These are phyloP conservation scores for Fusarium praegraminearum DNA, from an alignment of 2,329 filamentous ascomycete species.

Conservation along the genomic window DNA sequence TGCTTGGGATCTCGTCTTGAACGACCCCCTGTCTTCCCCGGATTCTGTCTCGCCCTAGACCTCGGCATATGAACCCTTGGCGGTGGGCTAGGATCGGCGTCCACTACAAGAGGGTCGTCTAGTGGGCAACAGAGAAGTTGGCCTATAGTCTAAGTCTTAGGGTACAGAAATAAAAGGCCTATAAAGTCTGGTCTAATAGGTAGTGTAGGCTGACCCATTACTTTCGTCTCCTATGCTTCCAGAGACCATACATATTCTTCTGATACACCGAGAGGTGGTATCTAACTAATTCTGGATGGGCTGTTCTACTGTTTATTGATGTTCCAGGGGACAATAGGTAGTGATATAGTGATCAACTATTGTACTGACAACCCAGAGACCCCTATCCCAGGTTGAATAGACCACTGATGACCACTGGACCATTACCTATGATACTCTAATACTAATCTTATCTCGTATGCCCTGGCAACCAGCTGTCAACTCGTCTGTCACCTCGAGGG, in stretches of 20 bases:
- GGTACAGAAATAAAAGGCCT: too few species aligned
- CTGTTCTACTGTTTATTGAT: background rate
- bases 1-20: slow-evolving; percentile 36
- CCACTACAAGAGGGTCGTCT: background rate
- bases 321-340: background rate
- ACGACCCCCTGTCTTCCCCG: slow-evolving; percentile 32
- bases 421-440: background rate
- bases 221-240: too few species aligned
- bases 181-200: too few species aligned
- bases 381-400: background rate
- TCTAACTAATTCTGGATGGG: background rate
- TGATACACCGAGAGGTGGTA: background rate
- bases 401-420: background rate
- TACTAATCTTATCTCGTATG: background rate
- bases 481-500: background rate
- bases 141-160: too few species aligned
- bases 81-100: slow-evolving; percentile 1
- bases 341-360: background rate
- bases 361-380: background rate
- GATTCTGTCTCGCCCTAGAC: slow-evolving; percentile 20
- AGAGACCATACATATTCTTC: too few species aligned
- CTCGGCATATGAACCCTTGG: slow-evolving; percentile 8
- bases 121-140: too few species aligned
- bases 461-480: background rate
- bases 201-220: too few species aligned